Percentiles rank a stretch among this genome's conserved stretches.
Evolutionary conservation across 148 eudicot genomes (phyloP).

Genomic region (Drosera capensis): DNA sequence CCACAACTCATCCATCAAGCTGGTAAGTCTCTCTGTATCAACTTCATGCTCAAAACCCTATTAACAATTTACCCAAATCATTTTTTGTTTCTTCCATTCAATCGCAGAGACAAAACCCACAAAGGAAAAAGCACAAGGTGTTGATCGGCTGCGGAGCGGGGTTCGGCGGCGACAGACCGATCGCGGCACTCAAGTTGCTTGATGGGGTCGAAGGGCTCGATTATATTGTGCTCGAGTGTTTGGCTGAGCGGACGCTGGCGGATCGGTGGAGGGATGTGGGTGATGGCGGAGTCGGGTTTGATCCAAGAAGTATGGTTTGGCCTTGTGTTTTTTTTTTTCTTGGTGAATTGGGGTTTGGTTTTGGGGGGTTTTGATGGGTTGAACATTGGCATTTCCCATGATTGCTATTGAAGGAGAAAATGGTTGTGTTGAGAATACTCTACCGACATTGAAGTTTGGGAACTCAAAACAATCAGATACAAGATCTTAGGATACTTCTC

Average conservation of each 20-base stretch:
- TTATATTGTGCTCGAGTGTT: slow-evolving; percentile 89
- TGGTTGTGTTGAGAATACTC: too few relatives aligned
- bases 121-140: slow-evolving; percentile 59
- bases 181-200: slow-evolving; percentile 85
- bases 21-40: slow-evolving; percentile 17
- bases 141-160: slow-evolving; percentile 97
- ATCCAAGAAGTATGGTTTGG: slow-evolving; percentile 81
- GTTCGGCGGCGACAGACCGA: slow-evolving; percentile 85
- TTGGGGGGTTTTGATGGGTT: too few relatives aligned
- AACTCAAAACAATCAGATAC: too few relatives aligned
- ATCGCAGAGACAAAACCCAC: slow-evolving; percentile 53
- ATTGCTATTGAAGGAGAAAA: too few relatives aligned
- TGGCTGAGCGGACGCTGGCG: slow-evolving; percentile 92
- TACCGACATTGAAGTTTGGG: too few relatives aligned
- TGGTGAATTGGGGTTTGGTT: too few relatives aligned
- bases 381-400: too few relatives aligned
- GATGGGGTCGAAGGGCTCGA: slow-evolving; percentile 64
- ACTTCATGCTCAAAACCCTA: background rate
- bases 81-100: slow-evolving; percentile 1
- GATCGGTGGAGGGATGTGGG: slow-evolving; percentile 54
- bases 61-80: background rate
- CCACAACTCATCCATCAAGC: too few relatives aligned
- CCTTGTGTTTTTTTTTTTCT: too few relatives aligned
- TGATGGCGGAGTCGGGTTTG: slow-evolving; percentile 76
- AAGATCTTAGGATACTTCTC: too few relatives aligned